Evolutionary conservation across 176 grass and related monocot genomes (phyloP), one percentile per base, ranked within the genome.

Genomic region (Rhynchospora breviuscula): DNA sequence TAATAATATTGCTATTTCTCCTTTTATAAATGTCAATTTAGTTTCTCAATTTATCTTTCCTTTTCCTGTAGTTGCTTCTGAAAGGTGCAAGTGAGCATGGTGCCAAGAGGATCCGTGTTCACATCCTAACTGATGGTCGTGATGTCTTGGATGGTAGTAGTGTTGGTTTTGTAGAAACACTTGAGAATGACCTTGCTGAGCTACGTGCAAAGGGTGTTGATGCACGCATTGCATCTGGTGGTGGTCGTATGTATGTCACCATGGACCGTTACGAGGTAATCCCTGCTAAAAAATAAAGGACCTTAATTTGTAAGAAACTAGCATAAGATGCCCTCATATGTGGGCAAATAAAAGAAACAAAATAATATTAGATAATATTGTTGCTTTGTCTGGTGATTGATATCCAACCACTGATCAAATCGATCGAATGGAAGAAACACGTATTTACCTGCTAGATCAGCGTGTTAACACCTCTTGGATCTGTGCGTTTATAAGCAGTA

Each of bases 211-310:
- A 99, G 60, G 96, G 96, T 79, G 45, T 95, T 84, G 96, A 95
- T 90, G 96, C 93, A 79, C 57, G 48, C 15, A 87, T 99, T 90
- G 93, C 96, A 62, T 99, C 96, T 81, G 93, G 96, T 82, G 96
- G 96, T 86, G 96, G 96, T 86, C 92, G 96, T 67, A 99, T 99
- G 96, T 85, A 95, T 17, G 96, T 99, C 84, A 95, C 91, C 83
- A 99, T 99, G 96, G 96, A 99, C 78, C 96, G 96, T 18, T 99
- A 99, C 23, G 96, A 99, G 96, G 96, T 99, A 87, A 40, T 25
- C 56, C 22, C 23, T 23, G 11, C 14, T 57, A 77, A 56, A 56
- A 71, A 31, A 4, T 59, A 51, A 15, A 33, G 17, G 49, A 56
- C 25, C 6, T 77, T 10, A 56, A 29, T 77, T 56, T 77, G 1